Base-by-base conservation (phyloP, 352 stramenopile species). In the Saprolegnia parasitica region DNA sequence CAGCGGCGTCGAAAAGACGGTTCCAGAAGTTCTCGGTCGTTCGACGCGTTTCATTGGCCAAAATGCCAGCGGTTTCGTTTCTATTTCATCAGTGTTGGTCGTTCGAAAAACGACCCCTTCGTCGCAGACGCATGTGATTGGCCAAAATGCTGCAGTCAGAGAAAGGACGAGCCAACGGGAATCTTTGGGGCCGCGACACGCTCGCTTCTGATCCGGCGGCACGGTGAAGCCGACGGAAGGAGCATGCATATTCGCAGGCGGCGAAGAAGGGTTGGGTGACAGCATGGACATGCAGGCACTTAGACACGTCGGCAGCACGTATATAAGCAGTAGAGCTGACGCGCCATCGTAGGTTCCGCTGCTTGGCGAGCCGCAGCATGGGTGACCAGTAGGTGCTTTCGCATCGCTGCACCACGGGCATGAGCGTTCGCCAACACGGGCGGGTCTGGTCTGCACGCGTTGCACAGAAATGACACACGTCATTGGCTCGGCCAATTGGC, bases 101-200 rank as follows among this genome's bases (percentile, higher is more conserved):
- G 42, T 49, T 49, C 42, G 42, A 49, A 49, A 49, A 35, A 35
- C 29, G 29, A 35, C 29, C 47, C 2, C n/a, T 2, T 55, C 5
- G 11, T 60, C 52, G 11, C 24, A 4, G 35, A 11, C 13, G 52
- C 24, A 3, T 60, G 52, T 60, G 52, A 60, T 60, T 60, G 52
- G 52, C 35, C 35, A n/a, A 16, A 24, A 26, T 18, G 35, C 35
- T 24, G 52, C n/a, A 4, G 52, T 9, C 11, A 60, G 52, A 40
- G 52, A 60, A 60, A 60, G 52, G 35, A 40, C 24, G 35, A 60
- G 13, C 18, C n/a, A 55, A 55, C n/a, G n/a, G 52, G 52, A 60
- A 60, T 60, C 52, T 60, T 55, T 60, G 3, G 3, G 42, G 42
- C 18, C 3, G 42, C 42, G 42, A 49, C 42, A 49, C 18, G 42